Conservation (phyloP, 345 rosid genomes). For the Barbarea vulgaris region DNA sequence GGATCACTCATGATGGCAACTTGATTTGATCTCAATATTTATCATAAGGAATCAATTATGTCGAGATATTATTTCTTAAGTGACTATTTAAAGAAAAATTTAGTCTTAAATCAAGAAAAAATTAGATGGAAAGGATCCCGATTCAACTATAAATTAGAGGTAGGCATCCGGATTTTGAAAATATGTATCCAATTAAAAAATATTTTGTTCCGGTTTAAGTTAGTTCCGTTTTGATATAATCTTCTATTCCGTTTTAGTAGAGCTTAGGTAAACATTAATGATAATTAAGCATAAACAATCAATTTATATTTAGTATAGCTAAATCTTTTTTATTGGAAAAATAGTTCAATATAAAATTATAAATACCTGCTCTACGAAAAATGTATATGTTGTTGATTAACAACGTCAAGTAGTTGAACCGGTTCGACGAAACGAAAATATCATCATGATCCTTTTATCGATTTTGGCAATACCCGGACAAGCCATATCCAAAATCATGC, state of each 20-base stretch:
- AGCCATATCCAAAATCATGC: neutral
- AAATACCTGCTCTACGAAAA: too few relatives aligned
- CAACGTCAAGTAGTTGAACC: neutral
- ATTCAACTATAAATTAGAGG: neutral
- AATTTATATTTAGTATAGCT: too few relatives aligned
- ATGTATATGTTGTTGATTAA: too few relatives aligned
- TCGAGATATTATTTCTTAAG: neutral
- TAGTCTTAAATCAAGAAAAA: neutral
- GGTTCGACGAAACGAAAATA: neutral
- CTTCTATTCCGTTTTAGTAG: neutral
- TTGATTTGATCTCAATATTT: constrained; percentile 12
- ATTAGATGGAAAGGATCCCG: neutral
- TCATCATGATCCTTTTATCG: too few relatives aligned
- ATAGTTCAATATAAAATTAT: too few relatives aligned
- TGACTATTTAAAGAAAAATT: neutral
- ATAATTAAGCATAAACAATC: too few relatives aligned
- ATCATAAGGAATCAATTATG: neutral
- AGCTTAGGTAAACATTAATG: neutral
- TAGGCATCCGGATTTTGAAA: neutral
- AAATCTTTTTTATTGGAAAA: too few relatives aligned
- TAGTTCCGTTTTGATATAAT: neutral
- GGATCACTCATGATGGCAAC: constrained; percentile 32
- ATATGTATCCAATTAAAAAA: neutral
- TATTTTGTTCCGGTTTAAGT: too few relatives aligned
- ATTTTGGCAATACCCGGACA: neutral